phyloP scores from a whole-genome alignment of 169 alveolate species.

The Ichthyophthirius multifiliis region DNA sequence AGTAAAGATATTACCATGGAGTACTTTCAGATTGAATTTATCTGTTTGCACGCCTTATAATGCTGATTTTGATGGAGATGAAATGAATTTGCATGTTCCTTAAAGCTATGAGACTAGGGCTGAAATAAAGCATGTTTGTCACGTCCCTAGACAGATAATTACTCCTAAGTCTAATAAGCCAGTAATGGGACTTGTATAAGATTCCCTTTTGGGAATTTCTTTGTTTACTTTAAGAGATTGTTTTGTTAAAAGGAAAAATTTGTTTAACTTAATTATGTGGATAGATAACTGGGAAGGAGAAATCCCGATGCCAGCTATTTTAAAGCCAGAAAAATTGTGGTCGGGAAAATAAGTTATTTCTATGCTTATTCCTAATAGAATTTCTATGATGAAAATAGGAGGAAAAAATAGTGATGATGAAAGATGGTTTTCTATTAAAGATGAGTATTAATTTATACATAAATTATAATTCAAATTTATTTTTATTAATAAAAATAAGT shows the following conservation, averaged over 20 bases:
- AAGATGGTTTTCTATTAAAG: constrained; percentile 23
- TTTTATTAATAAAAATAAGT: not conserved
- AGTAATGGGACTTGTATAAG: constrained; percentile 99
- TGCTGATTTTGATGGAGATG: constrained; percentile 99
- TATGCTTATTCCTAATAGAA: constrained; percentile 89
- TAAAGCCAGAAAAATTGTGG: constrained; percentile 97
- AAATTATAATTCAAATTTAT: not conserved
- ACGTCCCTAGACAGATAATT: constrained; percentile 98
- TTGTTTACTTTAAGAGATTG: constrained; percentile 96
- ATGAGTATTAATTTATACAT: not conserved
- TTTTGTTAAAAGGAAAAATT: constrained; percentile 93
- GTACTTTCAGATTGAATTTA: constrained; percentile 98
- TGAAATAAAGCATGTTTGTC: constrained; percentile 98
- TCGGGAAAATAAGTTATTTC: constrained; percentile 99
- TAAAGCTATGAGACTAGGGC: constrained; percentile 98
- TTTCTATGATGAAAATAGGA: constrained; percentile 47
- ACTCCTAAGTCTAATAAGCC: constrained; percentile 99
- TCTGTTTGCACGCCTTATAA: constrained; percentile 99
- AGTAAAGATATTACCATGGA: constrained; percentile 96
- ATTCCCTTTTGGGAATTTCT: constrained; percentile 94
- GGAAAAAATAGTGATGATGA: constrained; percentile 58
- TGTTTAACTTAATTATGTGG: constrained; percentile 95
- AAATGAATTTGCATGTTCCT: constrained; percentile 99
- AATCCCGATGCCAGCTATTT: constrained; percentile 97
- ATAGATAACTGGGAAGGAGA: constrained; percentile 96